Evolutionary conservation across 139 green algal species (phyloP), one percentile per base, ranked within the genome.

Genomic region (Ostreobium quekettii): DNA sequence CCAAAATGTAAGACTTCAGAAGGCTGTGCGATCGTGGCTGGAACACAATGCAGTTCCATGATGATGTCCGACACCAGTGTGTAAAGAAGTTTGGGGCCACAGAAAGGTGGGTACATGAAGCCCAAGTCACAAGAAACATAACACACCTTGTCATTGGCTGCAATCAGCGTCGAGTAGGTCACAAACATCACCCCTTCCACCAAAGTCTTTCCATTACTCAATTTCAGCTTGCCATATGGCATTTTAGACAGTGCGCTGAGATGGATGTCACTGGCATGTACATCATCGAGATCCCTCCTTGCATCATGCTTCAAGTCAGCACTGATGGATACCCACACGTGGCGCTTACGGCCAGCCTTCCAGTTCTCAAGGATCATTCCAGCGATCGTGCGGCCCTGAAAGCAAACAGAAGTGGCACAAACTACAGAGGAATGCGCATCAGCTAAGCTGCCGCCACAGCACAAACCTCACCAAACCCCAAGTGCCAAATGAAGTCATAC

Each of bases 331-430:
- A 82, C 24, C 76, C 76, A 82, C 36, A 82, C 31, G 64, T 82
- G 76, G 26, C 53, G 42, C 26, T 53, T 62, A 31, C 72, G 63
- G 8, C 67, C 67, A 48, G 66, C 58, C 7, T 59, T 49, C 69
- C 57, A 76, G 53, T 82, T 82, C 49, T 82, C 76, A 30, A 82
- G 39, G 6, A 82, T 36, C 57, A 82, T 33, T 1, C 76, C 76
- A 71, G 74, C 74, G 53, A 74, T 29, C 5, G 32, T 47, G 22
- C 66, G 35, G 4, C 62, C 59, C 59, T 66, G 28, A 33, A 42
- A 64, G 56, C 22, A 64, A 58, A 8, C 4, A 48, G 58, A 5
- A 36, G 30, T 5, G 48, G 4, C 3, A 6, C 4, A 4, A 5
- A 60, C 4, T 4, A 28, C 48, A 3, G 48, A 19, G 42, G 42